Evolutionary conservation across 129 eudicot species (phyloP).

Genomic region (Ambrosia trifida): DNA sequence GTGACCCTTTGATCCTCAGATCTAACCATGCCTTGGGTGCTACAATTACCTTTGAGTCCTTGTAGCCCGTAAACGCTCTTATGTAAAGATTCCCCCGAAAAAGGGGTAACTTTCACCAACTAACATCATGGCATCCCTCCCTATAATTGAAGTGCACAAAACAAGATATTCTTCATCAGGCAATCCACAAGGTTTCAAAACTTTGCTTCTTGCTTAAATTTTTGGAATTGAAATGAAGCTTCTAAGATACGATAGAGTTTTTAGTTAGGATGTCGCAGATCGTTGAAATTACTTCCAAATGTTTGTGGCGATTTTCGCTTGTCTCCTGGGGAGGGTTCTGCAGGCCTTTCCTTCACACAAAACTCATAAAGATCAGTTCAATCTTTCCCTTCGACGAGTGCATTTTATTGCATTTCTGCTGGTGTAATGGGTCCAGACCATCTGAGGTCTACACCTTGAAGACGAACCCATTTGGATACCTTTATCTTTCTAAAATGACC

Average conservation of each 20-base stretch:
- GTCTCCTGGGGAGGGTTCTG: constrained; percentile 46
- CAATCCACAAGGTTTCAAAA: constrained; percentile 61
- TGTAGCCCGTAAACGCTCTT: constrained; percentile 56
- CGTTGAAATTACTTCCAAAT: constrained; percentile 47
- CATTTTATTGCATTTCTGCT: constrained; percentile 70
- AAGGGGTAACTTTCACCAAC: constrained; percentile 81
- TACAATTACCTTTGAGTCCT: constrained; percentile 48
- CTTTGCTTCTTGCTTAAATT: constrained; percentile 68
- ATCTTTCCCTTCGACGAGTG: constrained; percentile 72
- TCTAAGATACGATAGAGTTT: constrained; percentile 56
- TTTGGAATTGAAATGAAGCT: constrained; percentile 63
- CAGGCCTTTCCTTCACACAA: constrained; percentile 64
- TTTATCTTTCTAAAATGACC: too few relatives aligned
- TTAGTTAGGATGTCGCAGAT: constrained; percentile 58
- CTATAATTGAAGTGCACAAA: constrained; percentile 48
- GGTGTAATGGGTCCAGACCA: constrained; percentile 84
- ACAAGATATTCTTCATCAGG: constrained; percentile 69
- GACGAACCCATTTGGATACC: not conserved
- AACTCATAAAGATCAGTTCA: constrained; percentile 63
- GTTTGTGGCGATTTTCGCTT: constrained; percentile 55
- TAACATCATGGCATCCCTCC: constrained; percentile 71
- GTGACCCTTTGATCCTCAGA: constrained; percentile 74
- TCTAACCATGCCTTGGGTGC: constrained; percentile 70
- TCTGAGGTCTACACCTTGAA: constrained; percentile 66
- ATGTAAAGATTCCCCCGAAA: constrained; percentile 53